These are phyloP conservation scores for Fusarium cicatricum DNA, from an alignment of 2,329 filamentous ascomycete genomes.

Conservation along the genomic window DNA sequence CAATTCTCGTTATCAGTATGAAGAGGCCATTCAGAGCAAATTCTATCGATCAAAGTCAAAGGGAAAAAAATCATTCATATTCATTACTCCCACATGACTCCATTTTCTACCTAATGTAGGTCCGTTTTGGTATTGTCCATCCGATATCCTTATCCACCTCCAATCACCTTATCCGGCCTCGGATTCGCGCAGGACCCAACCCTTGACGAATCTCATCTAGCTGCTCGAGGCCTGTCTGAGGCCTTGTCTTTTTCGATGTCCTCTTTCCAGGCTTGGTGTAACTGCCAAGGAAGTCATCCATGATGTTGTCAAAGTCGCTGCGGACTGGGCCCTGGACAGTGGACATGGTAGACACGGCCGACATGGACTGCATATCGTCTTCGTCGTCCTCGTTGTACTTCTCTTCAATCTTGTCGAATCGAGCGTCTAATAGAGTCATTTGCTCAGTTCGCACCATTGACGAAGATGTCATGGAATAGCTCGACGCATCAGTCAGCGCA, in stretches of 20 bases:
- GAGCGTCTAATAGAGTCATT: constrained; percentile 81
- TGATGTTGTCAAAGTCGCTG: constrained; percentile 84
- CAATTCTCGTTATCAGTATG: too few relatives aligned
- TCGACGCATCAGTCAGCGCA: constrained; percentile 85
- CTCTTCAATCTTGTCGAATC: constrained; percentile 92
- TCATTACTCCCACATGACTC: constrained; percentile 22
- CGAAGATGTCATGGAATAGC: constrained; percentile 92
- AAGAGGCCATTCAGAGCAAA: background rate
- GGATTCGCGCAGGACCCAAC: constrained; percentile 77
- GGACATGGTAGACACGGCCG: constrained; percentile 69
- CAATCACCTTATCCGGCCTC: constrained; percentile 34
- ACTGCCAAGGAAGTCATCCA: constrained; percentile 89
- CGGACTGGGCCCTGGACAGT: constrained; percentile 74
- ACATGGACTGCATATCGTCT: constrained; percentile 64
- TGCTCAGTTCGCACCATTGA: constrained; percentile 88
- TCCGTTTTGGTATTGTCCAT: background rate
- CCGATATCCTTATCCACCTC: background rate
- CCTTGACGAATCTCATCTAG: constrained; percentile 87
- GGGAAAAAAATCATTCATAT: constrained; percentile 6
- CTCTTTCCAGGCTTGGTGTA: constrained; percentile 78
- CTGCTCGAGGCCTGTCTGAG: constrained; percentile 84
- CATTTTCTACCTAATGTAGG: constrained; percentile 10
- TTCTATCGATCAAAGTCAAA: background rate
- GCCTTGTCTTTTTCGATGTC: constrained; percentile 79
- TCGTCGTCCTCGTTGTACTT: constrained; percentile 66